Evolutionary conservation across 75 land plant species (phyloP).

Genomic region (Ceratopteris richardii): DNA sequence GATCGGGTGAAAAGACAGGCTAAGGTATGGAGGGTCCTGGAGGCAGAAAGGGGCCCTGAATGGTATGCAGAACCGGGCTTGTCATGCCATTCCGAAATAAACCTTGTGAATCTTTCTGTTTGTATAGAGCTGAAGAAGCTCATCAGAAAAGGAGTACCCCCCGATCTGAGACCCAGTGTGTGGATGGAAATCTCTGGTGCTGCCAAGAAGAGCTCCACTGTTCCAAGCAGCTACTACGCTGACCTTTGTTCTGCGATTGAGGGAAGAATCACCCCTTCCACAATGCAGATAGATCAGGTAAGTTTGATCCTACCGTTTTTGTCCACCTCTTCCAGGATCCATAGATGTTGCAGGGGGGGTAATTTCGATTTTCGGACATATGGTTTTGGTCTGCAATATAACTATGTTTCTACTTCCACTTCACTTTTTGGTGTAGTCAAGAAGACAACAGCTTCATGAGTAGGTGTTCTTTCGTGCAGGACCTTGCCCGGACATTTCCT

Average conservation of each 20-base stretch:
- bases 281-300: constrained; percentile 43
- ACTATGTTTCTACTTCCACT: no score
- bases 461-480: constrained; percentile 24
- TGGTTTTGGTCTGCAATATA: background rate
- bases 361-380: background rate
- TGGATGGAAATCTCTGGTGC: constrained; percentile 39
- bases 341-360: background rate
- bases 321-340: no score
- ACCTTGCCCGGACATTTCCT: constrained; percentile 46
- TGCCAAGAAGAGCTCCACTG: constrained; percentile 32
- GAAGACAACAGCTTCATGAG: no score
- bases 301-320: background rate
- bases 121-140: constrained; percentile 33
- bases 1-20: constrained; percentile 32
- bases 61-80: constrained; percentile 31
- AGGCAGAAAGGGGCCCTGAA: constrained; percentile 26
- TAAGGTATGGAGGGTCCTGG: constrained; percentile 24
- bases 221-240: constrained; percentile 34
- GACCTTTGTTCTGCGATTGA: constrained; percentile 32
- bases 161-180: constrained; percentile 27
- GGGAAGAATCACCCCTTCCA: constrained; percentile 31
- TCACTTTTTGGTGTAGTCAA: no score
- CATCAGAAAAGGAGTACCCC: constrained; percentile 36
- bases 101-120: constrained; percentile 15
- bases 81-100: constrained; percentile 14